A percentile compares a stretch with the other conserved stretches of the same genome.
Conservation (phyloP, 2,329 filamentous ascomycete species). For the Metarhizium guizhouense region DNA sequence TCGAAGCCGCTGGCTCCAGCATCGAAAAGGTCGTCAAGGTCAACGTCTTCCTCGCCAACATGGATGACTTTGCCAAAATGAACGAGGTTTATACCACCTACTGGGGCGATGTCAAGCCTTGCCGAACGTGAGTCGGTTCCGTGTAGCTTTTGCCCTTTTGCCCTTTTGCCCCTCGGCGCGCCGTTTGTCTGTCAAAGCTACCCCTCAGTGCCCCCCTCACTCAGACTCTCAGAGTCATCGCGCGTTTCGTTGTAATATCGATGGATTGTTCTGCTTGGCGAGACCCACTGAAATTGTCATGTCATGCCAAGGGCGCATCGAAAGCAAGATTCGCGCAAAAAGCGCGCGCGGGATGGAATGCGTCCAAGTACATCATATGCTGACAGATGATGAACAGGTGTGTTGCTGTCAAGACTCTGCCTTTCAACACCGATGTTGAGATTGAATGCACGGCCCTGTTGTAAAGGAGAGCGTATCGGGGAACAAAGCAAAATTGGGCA, state of each 20-base stretch:
- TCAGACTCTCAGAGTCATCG: too few species aligned
- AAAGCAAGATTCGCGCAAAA: neutral
- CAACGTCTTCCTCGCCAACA: constrained; percentile 62
- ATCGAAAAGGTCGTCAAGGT: constrained; percentile 63
- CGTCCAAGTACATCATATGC: neutral
- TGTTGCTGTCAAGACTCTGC: constrained; percentile 26
- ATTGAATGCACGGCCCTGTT: constrained; percentile 24
- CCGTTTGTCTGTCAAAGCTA: neutral
- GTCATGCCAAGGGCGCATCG: neutral
- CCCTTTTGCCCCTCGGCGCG: neutral
- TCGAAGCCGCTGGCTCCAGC: constrained; percentile 57
- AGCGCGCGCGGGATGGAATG: neutral
- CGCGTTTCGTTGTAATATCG: neutral
- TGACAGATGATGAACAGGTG: constrained; percentile 14
- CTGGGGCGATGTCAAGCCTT: constrained; percentile 46
- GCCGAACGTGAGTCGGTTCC: constrained; percentile 26
- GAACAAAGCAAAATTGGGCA: neutral
- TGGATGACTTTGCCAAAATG: constrained; percentile 68
- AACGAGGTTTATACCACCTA: constrained; percentile 64
- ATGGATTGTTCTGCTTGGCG: neutral
- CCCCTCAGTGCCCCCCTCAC: neutral
- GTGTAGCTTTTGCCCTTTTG: neutral
- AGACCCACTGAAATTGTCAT: neutral
- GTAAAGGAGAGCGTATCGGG: neutral
- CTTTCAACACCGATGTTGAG: constrained; percentile 23